phyloP scores from a whole-genome alignment of 1,284 basidiomycete genomes.

The Cerrena zonata region DNA sequence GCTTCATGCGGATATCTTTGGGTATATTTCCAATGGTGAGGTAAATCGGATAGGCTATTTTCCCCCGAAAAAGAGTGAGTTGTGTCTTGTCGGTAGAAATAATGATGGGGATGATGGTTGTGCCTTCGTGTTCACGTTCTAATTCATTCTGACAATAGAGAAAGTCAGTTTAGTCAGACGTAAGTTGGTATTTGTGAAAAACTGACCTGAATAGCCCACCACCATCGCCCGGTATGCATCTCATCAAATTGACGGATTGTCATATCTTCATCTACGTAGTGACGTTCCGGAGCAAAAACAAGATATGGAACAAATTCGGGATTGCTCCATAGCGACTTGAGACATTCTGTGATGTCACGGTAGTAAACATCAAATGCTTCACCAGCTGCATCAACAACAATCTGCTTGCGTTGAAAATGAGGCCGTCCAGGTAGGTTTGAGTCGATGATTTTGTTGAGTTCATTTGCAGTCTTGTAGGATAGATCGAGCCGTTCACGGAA shows the following conservation, averaged over 20 bases:
- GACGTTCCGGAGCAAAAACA: conserved; percentile 27
- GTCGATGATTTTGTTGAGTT: conserved; percentile 29
- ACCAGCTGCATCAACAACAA: conserved; percentile 20
- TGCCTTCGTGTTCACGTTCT: conserved; percentile 28
- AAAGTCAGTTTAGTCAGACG: not conserved
- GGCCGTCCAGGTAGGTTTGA: conserved; percentile 21
- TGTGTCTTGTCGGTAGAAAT: too few species aligned
- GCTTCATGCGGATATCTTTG: conserved; percentile 33
- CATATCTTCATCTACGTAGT: conserved; percentile 23
- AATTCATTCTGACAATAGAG: conserved; percentile 11
- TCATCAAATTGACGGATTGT: conserved; percentile 25
- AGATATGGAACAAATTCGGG: conserved; percentile 12
- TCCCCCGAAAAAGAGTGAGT: conserved; percentile 31
- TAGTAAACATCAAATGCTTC: conserved; percentile 10
- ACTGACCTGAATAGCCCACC: conserved; percentile 31
- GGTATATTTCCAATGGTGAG: conserved; percentile 41
- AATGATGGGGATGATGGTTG: conserved; percentile 38
- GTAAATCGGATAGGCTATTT: conserved; percentile 37
- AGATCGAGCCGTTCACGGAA: conserved; percentile 18
- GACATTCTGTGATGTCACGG: conserved; percentile 8
- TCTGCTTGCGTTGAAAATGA: conserved; percentile 14
- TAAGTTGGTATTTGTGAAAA: not conserved
- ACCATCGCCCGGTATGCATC: conserved; percentile 35
- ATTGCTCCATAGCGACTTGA: conserved; percentile 5
- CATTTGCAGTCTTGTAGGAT: conserved; percentile 21